Percentiles rank a stretch among this genome's conserved stretches.
These are phyloP conservation scores for Lolium perenne DNA, from an alignment of 176 grass and related monocot species.

Conservation along the genomic window DNA sequence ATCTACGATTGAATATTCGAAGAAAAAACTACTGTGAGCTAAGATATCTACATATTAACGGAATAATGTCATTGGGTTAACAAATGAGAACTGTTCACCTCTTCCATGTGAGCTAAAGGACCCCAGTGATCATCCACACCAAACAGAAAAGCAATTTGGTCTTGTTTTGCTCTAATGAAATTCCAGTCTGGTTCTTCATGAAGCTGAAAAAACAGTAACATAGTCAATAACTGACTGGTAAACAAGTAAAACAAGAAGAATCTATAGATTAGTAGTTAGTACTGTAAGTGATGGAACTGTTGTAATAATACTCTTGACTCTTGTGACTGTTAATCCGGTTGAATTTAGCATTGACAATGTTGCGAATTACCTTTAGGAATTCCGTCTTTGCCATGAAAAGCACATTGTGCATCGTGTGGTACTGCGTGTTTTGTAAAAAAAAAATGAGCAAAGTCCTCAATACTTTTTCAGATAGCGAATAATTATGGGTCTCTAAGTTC, in stretches of 20 bases:
- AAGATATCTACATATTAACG: not conserved
- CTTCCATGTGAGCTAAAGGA: slow-evolving; percentile 78
- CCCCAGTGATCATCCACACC: slow-evolving; percentile 90
- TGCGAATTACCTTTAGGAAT: slow-evolving; percentile 71
- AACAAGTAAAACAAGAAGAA: slow-evolving; percentile 28
- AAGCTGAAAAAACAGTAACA: slow-evolving; percentile 51
- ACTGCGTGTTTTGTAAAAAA: slow-evolving; percentile 56
- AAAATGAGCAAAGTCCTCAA: slow-evolving; percentile 27
- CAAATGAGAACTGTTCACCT: slow-evolving; percentile 55
- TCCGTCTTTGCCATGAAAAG: slow-evolving; percentile 97
- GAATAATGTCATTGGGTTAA: slow-evolving; percentile 22
- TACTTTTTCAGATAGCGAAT: slow-evolving; percentile 30
- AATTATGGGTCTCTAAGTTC: not conserved
- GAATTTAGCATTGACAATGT: not conserved
- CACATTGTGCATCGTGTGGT: slow-evolving; percentile 84
- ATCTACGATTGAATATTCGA: slow-evolving; percentile 37
- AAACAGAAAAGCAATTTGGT: slow-evolving; percentile 75
- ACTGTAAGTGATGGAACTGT: not conserved
- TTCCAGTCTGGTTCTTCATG: slow-evolving; percentile 81
- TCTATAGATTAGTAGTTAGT: not conserved
- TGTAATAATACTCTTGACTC: slow-evolving; percentile 21
- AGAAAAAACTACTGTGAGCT: not conserved
- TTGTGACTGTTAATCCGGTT: not conserved
- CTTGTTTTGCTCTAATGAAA: slow-evolving; percentile 68
- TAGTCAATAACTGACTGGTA: slow-evolving; percentile 24